These are phyloP conservation scores for Ramaria sp. DNA, from an alignment of 768 basidiomycete species.

Conservation along the genomic window DNA sequence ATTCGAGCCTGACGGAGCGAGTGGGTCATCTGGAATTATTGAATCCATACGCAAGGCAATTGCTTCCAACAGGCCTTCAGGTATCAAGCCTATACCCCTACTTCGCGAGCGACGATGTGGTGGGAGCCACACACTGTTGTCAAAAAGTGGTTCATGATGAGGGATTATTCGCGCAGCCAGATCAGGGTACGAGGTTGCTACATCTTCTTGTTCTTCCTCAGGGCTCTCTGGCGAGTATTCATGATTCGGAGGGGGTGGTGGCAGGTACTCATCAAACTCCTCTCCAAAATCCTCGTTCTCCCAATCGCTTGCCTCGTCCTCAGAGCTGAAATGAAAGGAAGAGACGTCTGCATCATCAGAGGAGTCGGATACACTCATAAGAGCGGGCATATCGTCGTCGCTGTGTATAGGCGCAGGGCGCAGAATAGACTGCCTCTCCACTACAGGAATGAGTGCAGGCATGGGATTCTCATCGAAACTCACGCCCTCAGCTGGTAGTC, in stretches of 20 bases:
- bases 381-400: neutral
- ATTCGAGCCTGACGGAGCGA: conserved; percentile 29
- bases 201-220: conserved; percentile 32
- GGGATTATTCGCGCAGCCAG: conserved; percentile 12
- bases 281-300: neutral
- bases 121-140: conserved; percentile 14
- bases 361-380: neutral
- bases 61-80: neutral
- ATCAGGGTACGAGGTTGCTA: no score
- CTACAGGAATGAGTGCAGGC: neutral
- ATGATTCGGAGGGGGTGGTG: conserved; percentile 12
- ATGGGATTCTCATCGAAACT: neutral
- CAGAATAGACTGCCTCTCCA: no score
- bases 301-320: neutral
- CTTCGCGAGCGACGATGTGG: conserved; percentile 12
- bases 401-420: neutral
- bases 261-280: conserved; percentile 16
- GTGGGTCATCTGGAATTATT: neutral
- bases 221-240: conserved; percentile 24
- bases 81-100: neutral
- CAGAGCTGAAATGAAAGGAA: neutral
- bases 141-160: conserved; percentile 13
- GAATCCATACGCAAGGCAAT: neutral
- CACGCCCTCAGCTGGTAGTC: neutral
- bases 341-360: neutral